Percentiles rank a stretch among this genome's conserved stretches.
Evolutionary conservation across 2,329 filamentous ascomycete genomes (phyloP).

Genomic region (Furcasterigmium sp.): DNA sequence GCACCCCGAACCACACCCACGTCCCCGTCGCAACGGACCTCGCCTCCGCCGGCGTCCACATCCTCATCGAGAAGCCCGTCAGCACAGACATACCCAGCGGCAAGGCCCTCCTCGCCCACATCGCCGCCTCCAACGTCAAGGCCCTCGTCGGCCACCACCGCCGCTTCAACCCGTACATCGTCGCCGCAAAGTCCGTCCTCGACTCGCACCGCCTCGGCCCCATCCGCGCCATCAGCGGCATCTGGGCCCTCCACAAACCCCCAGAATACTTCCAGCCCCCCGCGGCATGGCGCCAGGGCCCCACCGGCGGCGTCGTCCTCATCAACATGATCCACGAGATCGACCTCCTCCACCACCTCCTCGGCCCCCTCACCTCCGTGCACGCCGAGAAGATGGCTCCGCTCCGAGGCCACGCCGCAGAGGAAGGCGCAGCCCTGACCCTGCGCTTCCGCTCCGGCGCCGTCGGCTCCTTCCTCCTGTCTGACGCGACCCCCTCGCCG

Average conservation of each 20-base stretch:
- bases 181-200: constrained; percentile 40
- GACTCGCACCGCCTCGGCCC: constrained; percentile 33
- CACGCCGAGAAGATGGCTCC: constrained; percentile 41
- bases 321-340: constrained; percentile 60
- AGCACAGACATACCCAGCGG: constrained; percentile 33
- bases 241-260: constrained; percentile 50
- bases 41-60: constrained; percentile 39
- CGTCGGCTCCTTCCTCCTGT: constrained; percentile 52
- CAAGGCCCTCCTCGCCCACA: constrained; percentile 19
- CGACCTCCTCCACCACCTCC: constrained; percentile 50
- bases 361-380: constrained; percentile 46
- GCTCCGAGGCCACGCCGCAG: constrained; percentile 40
- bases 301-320: constrained; percentile 40
- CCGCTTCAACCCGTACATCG: constrained; percentile 52
- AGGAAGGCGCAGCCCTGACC: constrained; percentile 51
- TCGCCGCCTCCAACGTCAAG: constrained; percentile 25
- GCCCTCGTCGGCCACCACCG: constrained; percentile 53
- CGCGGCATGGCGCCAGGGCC: constrained; percentile 39
- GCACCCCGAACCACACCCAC: constrained; percentile 56
- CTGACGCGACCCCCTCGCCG: constrained; percentile 44
- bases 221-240: constrained; percentile 46
- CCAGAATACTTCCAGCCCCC: constrained; percentile 41
- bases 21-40: constrained; percentile 44
- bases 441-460: constrained; percentile 47
- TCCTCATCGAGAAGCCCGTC: constrained; percentile 54